Base-by-base conservation (phyloP, 306 rosid genomes). In the Prosopis cineraria region DNA sequence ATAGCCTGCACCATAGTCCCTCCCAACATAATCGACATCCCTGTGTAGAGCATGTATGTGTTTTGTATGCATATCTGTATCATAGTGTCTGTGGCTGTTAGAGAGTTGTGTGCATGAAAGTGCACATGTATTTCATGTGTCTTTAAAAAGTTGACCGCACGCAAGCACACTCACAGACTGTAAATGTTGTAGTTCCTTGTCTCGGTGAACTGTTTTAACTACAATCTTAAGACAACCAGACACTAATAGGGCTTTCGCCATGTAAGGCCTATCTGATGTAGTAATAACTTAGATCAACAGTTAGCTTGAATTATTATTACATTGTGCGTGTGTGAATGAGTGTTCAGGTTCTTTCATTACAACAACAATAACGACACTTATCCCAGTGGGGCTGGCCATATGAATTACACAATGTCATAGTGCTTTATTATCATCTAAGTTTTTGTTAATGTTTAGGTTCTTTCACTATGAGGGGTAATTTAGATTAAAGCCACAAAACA, bases 391-490 rank as follows among this genome's bases (percentile, higher is more conserved):
- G n/a, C n/a, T n/a, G n/a, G n/a, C n/a, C n/a, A n/a, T n/a, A n/a
- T n/a, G n/a, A n/a, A n/a, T n/a, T n/a, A n/a, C n/a, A n/a, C n/a
- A n/a, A n/a, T n/a, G n/a, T n/a, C n/a, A n/a, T n/a, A n/a, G n/a
- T n/a, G n/a, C n/a, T n/a, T n/a, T n/a, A n/a, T n/a, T n/a, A n/a
- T n/a, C n/a, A n/a, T n/a, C n/a, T n/a, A n/a, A n/a, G n/a, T n/a
- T n/a, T n/a, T n/a, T n/a, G n/a, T n/a, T n/a, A n/a, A n/a, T 24
- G 27, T 60, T 60, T 43, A 48, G 53, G 45, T 79, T 84, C 50
- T 70, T 73, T 77, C 63, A 66, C 55, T 66, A 48, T 70, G 76
- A 79, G 78, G 70, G 50, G 53, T 76, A 71, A 63, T 36, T 78
- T 58, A 63, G 68, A 39, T 43, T 44, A 76, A 10, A 39, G 45